Base-by-base conservation (phyloP, 768 basidiomycete species). In the Trametes sanguinea region DNA sequence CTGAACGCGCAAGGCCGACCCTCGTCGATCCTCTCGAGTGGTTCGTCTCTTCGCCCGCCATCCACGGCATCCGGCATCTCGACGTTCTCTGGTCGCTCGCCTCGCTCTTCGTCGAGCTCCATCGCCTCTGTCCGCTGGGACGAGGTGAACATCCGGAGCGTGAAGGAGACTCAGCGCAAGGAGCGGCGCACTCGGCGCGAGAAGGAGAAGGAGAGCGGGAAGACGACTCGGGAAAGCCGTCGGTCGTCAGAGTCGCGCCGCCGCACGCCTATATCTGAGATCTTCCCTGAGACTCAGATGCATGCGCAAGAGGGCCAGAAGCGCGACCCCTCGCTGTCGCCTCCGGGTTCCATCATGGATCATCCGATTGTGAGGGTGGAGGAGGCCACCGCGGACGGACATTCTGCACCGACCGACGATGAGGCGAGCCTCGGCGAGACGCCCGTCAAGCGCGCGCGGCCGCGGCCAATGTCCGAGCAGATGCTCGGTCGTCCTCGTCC, bases 401-500 rank as follows among this genome's bases (percentile, higher is more conserved):
- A 86, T 69, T 67, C 60, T 2, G 39, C 62, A 3, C 56, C 52
- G 16, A 51, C 57, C 32, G 52, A 51, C 16, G 64, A 65, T 29
- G 63, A 60, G 48, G 42, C 70, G 65, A 30, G 59, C 29, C 30
- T 53, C 14, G 53, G 51, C 40, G 68, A 69, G 53, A 80, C 80
- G 0, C 80, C 80, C 0, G 43, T 67, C 22, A 77, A 74, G 74
- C 78, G 77, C 48, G 70, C 76, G 0, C 78, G 88, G 10, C 73
- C 76, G 1, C 76, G 90, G 13, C 89, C 89, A 0, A 64, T 85
- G 54, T 87, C 87, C 0, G 91, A 92, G 69, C 86, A 87, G 71
- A 70, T 83, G 67, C 73, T 85, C 6, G 81, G 79, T 1, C 75
- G 69, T 48, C 74, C 74, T 44, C 76, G 85, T 61, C 83, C 87